Base-by-base conservation (phyloP, 192 early-diverging fungal species). In the Coemansia sp. region DNA sequence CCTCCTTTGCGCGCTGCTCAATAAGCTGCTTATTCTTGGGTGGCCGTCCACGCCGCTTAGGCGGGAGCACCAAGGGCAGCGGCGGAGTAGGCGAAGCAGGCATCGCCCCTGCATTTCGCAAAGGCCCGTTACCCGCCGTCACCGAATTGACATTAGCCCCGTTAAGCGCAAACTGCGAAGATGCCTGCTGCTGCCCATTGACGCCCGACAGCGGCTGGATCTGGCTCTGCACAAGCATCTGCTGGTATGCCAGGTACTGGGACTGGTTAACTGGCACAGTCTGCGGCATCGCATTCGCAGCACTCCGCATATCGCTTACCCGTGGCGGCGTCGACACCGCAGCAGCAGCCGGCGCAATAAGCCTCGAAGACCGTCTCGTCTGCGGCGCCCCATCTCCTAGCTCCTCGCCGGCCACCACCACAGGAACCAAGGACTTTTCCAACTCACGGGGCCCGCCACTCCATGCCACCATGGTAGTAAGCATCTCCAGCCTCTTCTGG, bases 11-110 rank as follows among this genome's bases (percentile, higher is more conserved):
- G 10, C 73, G 78, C 66, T 74, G 65, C 56, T 75, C 58, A 31
- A 81, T 81, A 14, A 81, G 73, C 66, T 75, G 69, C 70, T 75
- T 72, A 56, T 81, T 81, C 63, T 81, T 81, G 35, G 78, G 78
- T 20, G 78, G 78, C 11, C 78, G 69, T 0, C 78, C 78, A 33
- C 78, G 78, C 9, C 73, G 65, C 48, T 50, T 68, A n/a, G 73
- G 79, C 35, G 69, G 26, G 26, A 50, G 64, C 5, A 51, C 45
- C 9, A 36, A 18, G 24, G 63, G 59, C 7, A 66, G 23, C 40
- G 58, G 26, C 23, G 59, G 28, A 28, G 55, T 53, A 16, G 57
- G 35, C 10, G 59, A 58, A 9, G 9, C 37, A 16, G 34, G 43
- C n/a, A 33, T 26, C 5, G 10, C 33, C 8, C 33, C 16, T 9